A percentile compares a stretch with the other conserved stretches of the same genome.
phyloP scores from a whole-genome alignment of 1,284 basidiomycete species.

The Veloporphyrellus conicus region DNA sequence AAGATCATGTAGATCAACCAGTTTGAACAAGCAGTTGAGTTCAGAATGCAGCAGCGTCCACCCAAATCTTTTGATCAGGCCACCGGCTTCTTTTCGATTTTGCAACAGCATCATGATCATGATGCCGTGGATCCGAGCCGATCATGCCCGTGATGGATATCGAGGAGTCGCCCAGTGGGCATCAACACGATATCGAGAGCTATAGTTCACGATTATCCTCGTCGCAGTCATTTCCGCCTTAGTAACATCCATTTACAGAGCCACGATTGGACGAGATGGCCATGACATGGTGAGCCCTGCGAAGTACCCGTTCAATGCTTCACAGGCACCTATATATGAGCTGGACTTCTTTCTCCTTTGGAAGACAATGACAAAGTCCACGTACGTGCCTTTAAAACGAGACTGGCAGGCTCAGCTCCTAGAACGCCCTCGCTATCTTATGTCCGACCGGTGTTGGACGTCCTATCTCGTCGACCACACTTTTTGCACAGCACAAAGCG shows the following conservation, averaged over 20 bases:
- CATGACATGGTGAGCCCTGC: background rate
- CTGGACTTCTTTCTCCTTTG: conserved; percentile 8
- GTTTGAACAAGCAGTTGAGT: background rate
- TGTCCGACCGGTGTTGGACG: conserved; percentile 55
- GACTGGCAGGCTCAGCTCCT: no score
- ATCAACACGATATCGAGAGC: no score
- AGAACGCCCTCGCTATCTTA: conserved; percentile 44
- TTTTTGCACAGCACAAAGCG: conserved; percentile 44
- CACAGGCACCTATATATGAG: background rate
- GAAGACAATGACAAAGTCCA: conserved; percentile 12
- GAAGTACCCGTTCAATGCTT: background rate
- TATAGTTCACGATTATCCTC: background rate
- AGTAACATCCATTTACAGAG: background rate
- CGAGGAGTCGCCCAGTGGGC: no score
- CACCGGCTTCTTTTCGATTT: background rate
- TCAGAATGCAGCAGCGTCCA: background rate
- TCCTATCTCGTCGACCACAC: conserved; percentile 50
- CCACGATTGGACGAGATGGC: background rate
- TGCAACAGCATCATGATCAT: background rate
- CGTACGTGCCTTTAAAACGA: conserved; percentile 3
- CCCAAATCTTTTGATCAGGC: background rate
- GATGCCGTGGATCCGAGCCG: background rate
- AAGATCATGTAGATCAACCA: no score
- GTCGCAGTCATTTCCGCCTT: conserved; percentile 2
- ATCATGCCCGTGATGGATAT: background rate